Conservation (phyloP, 495 filamentous ascomycete species). For the Penicillium bialowiezense region DNA sequence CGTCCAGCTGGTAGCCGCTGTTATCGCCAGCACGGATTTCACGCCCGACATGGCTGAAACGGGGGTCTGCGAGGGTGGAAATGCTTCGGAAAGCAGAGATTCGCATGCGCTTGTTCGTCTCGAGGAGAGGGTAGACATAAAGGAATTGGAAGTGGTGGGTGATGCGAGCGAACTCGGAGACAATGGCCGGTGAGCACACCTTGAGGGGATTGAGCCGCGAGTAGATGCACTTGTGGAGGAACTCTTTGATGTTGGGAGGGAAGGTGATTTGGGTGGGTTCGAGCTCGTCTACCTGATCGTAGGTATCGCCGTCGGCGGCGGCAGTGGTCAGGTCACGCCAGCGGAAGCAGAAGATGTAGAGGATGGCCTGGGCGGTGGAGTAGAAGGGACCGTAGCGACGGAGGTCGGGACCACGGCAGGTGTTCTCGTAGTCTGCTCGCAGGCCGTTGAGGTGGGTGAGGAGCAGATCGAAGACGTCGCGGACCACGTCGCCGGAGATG, state of each 20-base stretch:
- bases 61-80: conserved; percentile 26
- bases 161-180: conserved; percentile 84
- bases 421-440: conserved; percentile 57
- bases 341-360: conserved; percentile 98
- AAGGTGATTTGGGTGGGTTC: conserved; percentile 69
- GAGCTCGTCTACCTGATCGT: conserved; percentile 49
- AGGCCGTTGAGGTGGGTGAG: conserved; percentile 68
- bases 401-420: conserved; percentile 79
- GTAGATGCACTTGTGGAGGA: conserved; percentile 70
- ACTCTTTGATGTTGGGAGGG: conserved; percentile 67
- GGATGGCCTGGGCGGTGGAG: conserved; percentile 76
- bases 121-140: conserved; percentile 82
- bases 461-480: conserved; percentile 73
- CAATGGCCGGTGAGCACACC: conserved; percentile 90
- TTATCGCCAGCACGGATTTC: conserved; percentile 63
- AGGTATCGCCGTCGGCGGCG: conserved; percentile 44
- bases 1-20: conserved; percentile 76
- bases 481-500: conserved; percentile 70
- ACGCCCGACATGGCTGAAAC: conserved; percentile 49
- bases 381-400: conserved; percentile 83
- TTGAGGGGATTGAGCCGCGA: conserved; percentile 92
- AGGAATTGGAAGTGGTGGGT: conserved; percentile 79
- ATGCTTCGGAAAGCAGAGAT: conserved; percentile 58
- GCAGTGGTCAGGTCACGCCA: conserved; percentile 83
- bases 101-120: conserved; percentile 83